These are phyloP conservation scores for Globisporangium echinulatum DNA, from an alignment of 352 stramenopile species.

Conservation along the genomic window DNA sequence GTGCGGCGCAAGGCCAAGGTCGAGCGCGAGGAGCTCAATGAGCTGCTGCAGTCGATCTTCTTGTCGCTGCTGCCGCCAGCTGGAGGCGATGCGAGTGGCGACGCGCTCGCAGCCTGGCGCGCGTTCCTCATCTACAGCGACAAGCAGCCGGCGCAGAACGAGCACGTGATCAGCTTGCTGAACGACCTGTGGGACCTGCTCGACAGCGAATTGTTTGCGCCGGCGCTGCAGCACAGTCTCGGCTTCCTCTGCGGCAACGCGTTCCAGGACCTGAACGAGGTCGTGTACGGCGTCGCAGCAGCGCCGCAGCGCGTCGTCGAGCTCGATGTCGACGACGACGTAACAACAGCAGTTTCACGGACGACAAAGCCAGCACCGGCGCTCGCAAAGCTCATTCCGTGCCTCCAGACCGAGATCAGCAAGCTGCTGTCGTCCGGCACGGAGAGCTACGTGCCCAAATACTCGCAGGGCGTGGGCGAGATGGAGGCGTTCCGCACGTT, in stretches of 20 bases:
- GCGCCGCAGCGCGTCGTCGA: constrained; percentile 12
- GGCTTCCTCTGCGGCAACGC: constrained; percentile 72
- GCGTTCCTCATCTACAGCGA: constrained; percentile 73
- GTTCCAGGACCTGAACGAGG: constrained; percentile 75
- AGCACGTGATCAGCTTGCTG: constrained; percentile 71
- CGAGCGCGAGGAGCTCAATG: constrained; percentile 62
- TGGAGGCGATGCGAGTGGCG: constrained; percentile 9
- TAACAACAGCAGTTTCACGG: background rate
- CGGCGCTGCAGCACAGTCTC: constrained; percentile 63
- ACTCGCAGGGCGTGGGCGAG: constrained; percentile 69
- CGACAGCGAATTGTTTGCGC: constrained; percentile 70
- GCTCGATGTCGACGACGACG: constrained; percentile 23
- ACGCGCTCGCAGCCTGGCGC: constrained; percentile 42
- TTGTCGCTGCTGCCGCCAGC: constrained; percentile 41
- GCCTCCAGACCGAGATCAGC: constrained; percentile 60
- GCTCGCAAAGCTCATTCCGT: constrained; percentile 76
- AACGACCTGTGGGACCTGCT: constrained; percentile 81
- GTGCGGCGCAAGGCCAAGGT: constrained; percentile 67
- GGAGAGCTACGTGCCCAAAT: constrained; percentile 61
- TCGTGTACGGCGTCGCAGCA: constrained; percentile 46
- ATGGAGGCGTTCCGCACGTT: constrained; percentile 81
- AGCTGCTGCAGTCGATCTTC: constrained; percentile 65
- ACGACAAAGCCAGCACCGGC: constrained; percentile 44
- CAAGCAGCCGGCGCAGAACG: constrained; percentile 57
- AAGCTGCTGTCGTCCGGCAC: constrained; percentile 52